These are phyloP conservation scores for Lagerstroemia speciosa DNA, from an alignment of 345 rosid genomes.

Conservation along the genomic window DNA sequence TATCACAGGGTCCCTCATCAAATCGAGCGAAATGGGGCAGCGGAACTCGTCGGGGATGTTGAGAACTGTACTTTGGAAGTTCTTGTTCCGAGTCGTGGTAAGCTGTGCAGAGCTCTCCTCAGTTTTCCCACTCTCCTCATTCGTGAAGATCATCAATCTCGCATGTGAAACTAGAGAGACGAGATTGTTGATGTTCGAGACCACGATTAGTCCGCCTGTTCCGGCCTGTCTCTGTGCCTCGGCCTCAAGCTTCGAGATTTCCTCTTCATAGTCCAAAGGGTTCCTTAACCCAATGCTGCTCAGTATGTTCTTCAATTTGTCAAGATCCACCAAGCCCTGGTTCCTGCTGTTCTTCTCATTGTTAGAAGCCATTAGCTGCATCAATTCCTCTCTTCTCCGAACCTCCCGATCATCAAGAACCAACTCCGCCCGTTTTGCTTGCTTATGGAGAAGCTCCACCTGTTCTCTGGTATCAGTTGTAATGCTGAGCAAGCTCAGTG, in stretches of 20 bases:
- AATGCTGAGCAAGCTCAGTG: conserved; percentile 42
- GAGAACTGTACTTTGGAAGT: conserved; percentile 11
- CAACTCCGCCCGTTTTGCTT: conserved; percentile 39
- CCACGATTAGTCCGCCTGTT: conserved; percentile 50
- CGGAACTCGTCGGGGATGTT: conserved; percentile 51
- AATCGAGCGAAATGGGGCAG: conserved; percentile 57
- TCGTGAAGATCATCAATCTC: conserved; percentile 29
- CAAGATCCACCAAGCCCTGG: conserved; percentile 25
- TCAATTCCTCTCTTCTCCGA: conserved; percentile 34
- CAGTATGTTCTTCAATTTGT: conserved; percentile 27
- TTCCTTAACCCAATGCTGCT: conserved; percentile 37
- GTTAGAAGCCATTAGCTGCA: conserved; percentile 30
- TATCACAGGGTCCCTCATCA: conserved; percentile 63
- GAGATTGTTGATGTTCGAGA: conserved; percentile 59
- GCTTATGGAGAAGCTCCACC: conserved; percentile 57
- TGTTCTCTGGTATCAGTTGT: conserved; percentile 49
- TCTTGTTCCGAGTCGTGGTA: conserved; percentile 9
- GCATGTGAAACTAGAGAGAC: conserved; percentile 40
- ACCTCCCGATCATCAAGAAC: conserved; percentile 36
- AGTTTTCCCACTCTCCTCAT: conserved; percentile 20
- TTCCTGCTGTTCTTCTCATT: conserved; percentile 33
- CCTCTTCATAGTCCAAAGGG: conserved; percentile 38
- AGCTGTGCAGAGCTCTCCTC: conserved; percentile 20
- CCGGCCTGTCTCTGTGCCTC: conserved; percentile 60
- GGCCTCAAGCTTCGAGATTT: conserved; percentile 37